Evolutionary conservation across 2,329 filamentous ascomycete species (phyloP).

Genomic region (Biscogniauxia marginata): DNA sequence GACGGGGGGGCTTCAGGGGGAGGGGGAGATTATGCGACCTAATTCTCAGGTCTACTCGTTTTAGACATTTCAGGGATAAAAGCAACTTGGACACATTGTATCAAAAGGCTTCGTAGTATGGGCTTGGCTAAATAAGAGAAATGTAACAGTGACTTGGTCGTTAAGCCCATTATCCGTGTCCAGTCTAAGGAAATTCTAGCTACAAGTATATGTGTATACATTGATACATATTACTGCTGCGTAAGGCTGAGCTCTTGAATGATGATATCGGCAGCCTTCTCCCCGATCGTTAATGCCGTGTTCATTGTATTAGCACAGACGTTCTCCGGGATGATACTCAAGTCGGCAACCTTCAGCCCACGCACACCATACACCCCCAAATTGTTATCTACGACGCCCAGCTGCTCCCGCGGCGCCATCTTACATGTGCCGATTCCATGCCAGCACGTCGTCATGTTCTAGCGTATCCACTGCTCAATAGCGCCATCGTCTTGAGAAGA

Average conservation of each 20-base stretch:
- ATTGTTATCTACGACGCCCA: slow-evolving; percentile 38
- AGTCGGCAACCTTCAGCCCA: slow-evolving; percentile 37
- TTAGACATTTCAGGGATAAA: too few relatives aligned
- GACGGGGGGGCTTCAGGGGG: too few relatives aligned
- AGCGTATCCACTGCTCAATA: slow-evolving; percentile 39
- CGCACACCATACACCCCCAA: slow-evolving; percentile 39
- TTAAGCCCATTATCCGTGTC: too few relatives aligned
- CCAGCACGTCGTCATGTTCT: slow-evolving; percentile 37
- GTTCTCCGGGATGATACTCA: slow-evolving; percentile 31
- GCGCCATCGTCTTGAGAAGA: slow-evolving; percentile 41
- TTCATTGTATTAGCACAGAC: slow-evolving; percentile 45
- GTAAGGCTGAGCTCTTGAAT: background rate
- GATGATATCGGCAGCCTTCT: slow-evolving; percentile 26
- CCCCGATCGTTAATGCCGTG: slow-evolving; percentile 45
- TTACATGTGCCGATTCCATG: slow-evolving; percentile 38
- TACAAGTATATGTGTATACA: too few relatives aligned
- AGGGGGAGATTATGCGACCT: too few relatives aligned
- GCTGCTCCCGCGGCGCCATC: slow-evolving; percentile 36
- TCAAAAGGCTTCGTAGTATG: too few relatives aligned
- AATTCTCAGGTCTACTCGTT: too few relatives aligned
- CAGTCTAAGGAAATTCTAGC: too few relatives aligned
- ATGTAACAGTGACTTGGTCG: too few relatives aligned
- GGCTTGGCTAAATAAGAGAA: too few relatives aligned
- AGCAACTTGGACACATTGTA: too few relatives aligned
- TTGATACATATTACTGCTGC: too few relatives aligned